These are phyloP conservation scores for Diplotaxis tenuifolia DNA, from an alignment of 345 rosid species.

Conservation along the genomic window DNA sequence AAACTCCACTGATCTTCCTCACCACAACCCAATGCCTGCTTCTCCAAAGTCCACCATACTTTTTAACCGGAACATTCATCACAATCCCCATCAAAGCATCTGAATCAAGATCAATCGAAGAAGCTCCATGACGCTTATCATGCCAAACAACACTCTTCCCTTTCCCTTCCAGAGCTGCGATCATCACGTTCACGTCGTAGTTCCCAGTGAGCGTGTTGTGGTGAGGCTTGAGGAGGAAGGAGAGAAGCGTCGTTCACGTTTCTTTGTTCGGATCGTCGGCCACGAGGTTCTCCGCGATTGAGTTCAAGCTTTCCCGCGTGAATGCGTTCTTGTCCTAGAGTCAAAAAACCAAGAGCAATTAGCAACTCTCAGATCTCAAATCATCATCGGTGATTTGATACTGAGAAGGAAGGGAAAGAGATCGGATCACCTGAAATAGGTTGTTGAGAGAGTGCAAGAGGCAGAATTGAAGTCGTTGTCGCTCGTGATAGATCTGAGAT, in stretches of 20 bases:
- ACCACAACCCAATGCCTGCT: constrained; percentile 84
- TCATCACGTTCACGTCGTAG: constrained; percentile 78
- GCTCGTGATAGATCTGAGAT: constrained; percentile 67
- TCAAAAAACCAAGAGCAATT: background rate
- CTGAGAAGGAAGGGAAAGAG: background rate
- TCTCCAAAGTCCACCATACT: constrained; percentile 79
- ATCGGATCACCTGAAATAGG: constrained; percentile 71
- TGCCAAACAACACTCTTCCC: constrained; percentile 76
- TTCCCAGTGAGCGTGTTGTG: constrained; percentile 78
- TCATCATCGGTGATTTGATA: background rate
- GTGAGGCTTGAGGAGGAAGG: constrained; percentile 72
- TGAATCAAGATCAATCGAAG: constrained; percentile 52
- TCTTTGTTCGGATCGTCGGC: constrained; percentile 55
- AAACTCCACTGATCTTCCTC: constrained; percentile 60
- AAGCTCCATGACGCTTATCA: constrained; percentile 62
- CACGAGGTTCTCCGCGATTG: constrained; percentile 61
- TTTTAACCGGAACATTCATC: constrained; percentile 62
- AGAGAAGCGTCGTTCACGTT: constrained; percentile 75
- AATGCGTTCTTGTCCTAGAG: constrained; percentile 63
- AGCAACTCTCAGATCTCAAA: background rate
- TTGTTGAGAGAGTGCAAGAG: constrained; percentile 87
- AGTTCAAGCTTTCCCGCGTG: constrained; percentile 56
- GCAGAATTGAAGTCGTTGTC: constrained; percentile 76
- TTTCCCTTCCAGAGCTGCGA: constrained; percentile 64
- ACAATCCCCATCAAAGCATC: constrained; percentile 61